Base-by-base conservation (phyloP, 169 alveolate genomes). In the Plasmodium coatneyi region DNA sequence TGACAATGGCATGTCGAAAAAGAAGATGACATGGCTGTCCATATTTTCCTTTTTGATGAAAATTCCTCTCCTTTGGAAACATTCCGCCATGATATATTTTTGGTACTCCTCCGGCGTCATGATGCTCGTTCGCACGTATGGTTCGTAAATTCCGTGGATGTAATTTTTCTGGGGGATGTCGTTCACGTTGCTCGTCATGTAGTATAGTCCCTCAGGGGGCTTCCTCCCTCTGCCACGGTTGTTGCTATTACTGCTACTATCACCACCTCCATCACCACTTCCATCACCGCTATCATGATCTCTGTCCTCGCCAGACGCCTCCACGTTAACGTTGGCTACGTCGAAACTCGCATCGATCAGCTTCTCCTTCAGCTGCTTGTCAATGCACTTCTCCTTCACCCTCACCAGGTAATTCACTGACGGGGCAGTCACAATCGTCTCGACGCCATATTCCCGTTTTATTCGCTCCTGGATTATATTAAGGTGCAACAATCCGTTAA, bases 401-500 rank as follows among this genome's bases (percentile, higher is more conserved):
- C 72, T 74, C 12, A 95, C 92, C 84, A 94, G 89, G 78, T 96
- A 97, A 36, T 96, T 94, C 0, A 97, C 99, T 28, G 98, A 96
- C 5, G 99, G 99, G 3, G 98, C 95, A 0, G 99, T 98, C 32
- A 98, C 96, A 32, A 98, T 95, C 5, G 97, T 97, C n/a, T 95
- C 96, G n/a, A 97, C 86, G 71, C 96, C 95, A 91, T 96, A 96
- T 83, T 97, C 99, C 71, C 98, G 96, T 79, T 96, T 98, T n/a
- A 98, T 92, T 93, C 99, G 95, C 90, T 98, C 98, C 92, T 97
- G 97, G 43, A 98, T 97, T 30, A 98, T 98, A 94, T 98, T 99
- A 97, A 98, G 84, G 95, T 98, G 99, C 54, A 98, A 93, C 89
- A 98, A 82, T 19, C 99, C 99, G 66, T 98, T 95, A 83, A 98